Evolutionary conservation across 2,329 filamentous ascomycete species (phyloP), one percentile per base, ranked within the genome.

Genomic region (Epichloe elymi): DNA sequence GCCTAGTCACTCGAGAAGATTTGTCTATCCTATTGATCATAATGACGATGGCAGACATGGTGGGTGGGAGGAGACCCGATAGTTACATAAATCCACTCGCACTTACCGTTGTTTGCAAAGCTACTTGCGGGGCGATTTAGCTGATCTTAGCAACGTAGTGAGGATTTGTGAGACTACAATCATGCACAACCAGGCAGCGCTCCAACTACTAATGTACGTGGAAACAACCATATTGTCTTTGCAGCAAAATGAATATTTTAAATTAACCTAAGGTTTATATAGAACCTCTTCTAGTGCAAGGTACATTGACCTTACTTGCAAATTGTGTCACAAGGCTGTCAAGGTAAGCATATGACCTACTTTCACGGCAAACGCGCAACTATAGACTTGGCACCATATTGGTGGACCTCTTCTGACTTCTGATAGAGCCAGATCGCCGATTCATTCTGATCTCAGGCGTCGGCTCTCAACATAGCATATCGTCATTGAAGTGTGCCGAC

Each of bases 31-130:
- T n/a, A 14, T 44, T 44, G 23, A 15, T 33, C 26, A 17, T 41
- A 38, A 33, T 38, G 47, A 43, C 47, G 30, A 37, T 38, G 48
- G 33, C 17, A 3, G 30, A n/a, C 11, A 10, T 33, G 47, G 36
- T 14, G 10, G 44, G 33, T 23, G 33, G 10, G 14, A 19, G 30
- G 30, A 10, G 30, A 50, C 48, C 42, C 48, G 48, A 40, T 50
- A 46, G 48, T 46, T 50, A 36, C 48, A 50, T 50, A 50, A 17
- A n/a, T n/a, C 48, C 35, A 20, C 42, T 26, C 20, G 19, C 17
- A 23, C 35, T 39, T 40, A 46, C 41, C 35, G 5, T 14, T 15
- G 20, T 23, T 5, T 36, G 12, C 33, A 44, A 38, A n/a, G 40
- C 11, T 33, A 45, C 33, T 36, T 49, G 30, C 17, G 26, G 12